These are phyloP conservation scores for Dactylonectria estremocensis DNA, from an alignment of 2,329 filamentous ascomycete genomes.

Conservation along the genomic window DNA sequence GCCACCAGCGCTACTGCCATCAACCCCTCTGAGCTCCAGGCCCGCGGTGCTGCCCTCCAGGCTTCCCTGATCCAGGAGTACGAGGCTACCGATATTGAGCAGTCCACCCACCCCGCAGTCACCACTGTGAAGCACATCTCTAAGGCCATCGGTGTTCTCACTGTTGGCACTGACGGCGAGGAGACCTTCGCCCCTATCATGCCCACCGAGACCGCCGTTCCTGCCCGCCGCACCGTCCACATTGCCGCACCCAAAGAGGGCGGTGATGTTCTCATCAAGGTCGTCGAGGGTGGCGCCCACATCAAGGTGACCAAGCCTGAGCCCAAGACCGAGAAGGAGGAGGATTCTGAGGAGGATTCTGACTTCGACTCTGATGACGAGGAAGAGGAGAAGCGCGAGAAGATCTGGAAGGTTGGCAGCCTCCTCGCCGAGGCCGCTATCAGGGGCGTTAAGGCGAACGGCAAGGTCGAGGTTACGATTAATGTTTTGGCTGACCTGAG, in stretches of 20 bases:
- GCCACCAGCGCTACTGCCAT: constrained; percentile 83
- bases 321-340: constrained; percentile 80
- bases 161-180: constrained; percentile 70
- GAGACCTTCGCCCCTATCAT: constrained; percentile 87
- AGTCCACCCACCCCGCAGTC: constrained; percentile 95
- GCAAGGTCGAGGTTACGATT: constrained; percentile 94
- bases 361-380: constrained; percentile 77
- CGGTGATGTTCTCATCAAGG: constrained; percentile 89
- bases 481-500: constrained; percentile 86
- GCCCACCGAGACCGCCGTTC: constrained; percentile 88
- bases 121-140: constrained; percentile 93
- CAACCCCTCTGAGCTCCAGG: constrained; percentile 93
- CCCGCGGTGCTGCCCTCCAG: constrained; percentile 94
- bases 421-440: constrained; percentile 89
- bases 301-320: constrained; percentile 95
- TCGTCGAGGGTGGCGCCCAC: constrained; percentile 89
- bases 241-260: constrained; percentile 83
- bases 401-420: constrained; percentile 90
- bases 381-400: constrained; percentile 90
- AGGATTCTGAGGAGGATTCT: constrained; percentile 76
- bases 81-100: constrained; percentile 92
- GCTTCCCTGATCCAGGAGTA: constrained; percentile 96
- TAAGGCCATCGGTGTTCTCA: constrained; percentile 90
- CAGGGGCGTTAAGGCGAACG: constrained; percentile 86
- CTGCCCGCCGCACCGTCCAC: constrained; percentile 87